These are phyloP conservation scores for Ceratobasidium theobromae DNA, from an alignment of 1,284 basidiomycete species.

Conservation along the genomic window DNA sequence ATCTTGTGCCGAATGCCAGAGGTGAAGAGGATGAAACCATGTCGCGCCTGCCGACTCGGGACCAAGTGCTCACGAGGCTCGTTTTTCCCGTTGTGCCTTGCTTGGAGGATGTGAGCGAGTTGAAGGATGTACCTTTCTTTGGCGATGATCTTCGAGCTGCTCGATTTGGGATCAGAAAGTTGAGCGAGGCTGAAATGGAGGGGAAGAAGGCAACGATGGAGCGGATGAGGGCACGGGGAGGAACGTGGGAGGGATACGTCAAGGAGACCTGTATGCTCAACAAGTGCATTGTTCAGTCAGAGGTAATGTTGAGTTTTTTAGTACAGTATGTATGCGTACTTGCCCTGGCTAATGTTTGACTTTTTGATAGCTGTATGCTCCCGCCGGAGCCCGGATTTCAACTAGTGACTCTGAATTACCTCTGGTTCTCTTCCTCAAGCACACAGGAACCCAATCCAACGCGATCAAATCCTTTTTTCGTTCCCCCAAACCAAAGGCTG, in stretches of 20 bases:
- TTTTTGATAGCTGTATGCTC: background rate
- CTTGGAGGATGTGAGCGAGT: background rate
- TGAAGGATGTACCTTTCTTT: conserved; percentile 26
- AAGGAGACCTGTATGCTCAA: background rate
- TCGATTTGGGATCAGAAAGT: background rate
- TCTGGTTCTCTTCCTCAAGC: conserved; percentile 4
- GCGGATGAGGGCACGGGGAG: background rate
- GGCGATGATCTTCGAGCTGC: background rate
- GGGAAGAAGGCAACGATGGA: background rate
- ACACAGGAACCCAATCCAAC: background rate
- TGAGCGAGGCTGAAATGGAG: background rate
- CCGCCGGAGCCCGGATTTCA: background rate
- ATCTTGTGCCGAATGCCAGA: background rate
- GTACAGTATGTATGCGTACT: background rate
- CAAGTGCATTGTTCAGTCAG: background rate
- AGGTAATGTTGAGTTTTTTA: background rate
- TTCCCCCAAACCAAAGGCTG: background rate
- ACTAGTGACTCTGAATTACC: background rate
- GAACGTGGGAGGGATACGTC: background rate
- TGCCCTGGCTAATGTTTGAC: background rate
- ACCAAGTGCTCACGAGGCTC: conserved; percentile 2
- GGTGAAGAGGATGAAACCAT: conserved; percentile 5
- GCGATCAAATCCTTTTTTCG: background rate
- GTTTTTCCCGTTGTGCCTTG: conserved; percentile 17
- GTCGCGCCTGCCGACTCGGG: background rate